Evolutionary conservation across 495 filamentous ascomycete species (phyloP), one percentile per base, ranked within the genome.

Genomic region (Aspergillus bridgeri): DNA sequence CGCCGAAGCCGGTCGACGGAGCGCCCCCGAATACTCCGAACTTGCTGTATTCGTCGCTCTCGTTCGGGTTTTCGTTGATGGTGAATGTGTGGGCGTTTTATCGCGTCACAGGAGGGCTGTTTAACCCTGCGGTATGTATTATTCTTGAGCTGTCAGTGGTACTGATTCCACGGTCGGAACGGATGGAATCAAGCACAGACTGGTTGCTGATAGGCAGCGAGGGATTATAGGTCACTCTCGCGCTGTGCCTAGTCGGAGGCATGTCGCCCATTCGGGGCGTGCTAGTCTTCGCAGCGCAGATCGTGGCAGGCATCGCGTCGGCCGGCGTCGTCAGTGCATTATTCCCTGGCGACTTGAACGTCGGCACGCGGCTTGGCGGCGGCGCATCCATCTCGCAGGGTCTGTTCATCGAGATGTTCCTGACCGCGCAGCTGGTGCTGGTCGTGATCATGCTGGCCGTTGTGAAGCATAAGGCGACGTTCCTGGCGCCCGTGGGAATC

Each of bases 71-170:
- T 64, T 84, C 86, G 9, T 76, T 95, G 54, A 83, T 83, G 9
- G 88, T 89, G 65, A 94, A 92, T 63, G 89, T 88, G 2, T 96
- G 88, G 90, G 82, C 89, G 1, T 95, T 93, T 76, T 94, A 88
- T 70, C 83, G 89, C 9, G 82, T 94, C 29, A 86, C 81, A 3
- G 90, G 90, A 8, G 90, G 89, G 9, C 69, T 91, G 3, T 95
- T 94, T 71, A 93, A 95, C 62, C 91, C 91, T 0, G 88, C 85
- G 42, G 87, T 85, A 70, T 65, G 75, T 19, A 19, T 29, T 29
- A n/a, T n/a, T n/a, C n/a, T n/a, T n/a, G n/a, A n/a, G n/a, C n/a
- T n/a, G n/a, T n/a, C n/a, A n/a, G n/a, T n/a, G n/a, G n/a, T n/a
- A n/a, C n/a, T n/a, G n/a, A n/a, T n/a, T n/a, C n/a, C n/a, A n/a